Evolutionary conservation across 202 grass and related monocot genomes (phyloP).

Genomic region (Zoysia matrella): DNA sequence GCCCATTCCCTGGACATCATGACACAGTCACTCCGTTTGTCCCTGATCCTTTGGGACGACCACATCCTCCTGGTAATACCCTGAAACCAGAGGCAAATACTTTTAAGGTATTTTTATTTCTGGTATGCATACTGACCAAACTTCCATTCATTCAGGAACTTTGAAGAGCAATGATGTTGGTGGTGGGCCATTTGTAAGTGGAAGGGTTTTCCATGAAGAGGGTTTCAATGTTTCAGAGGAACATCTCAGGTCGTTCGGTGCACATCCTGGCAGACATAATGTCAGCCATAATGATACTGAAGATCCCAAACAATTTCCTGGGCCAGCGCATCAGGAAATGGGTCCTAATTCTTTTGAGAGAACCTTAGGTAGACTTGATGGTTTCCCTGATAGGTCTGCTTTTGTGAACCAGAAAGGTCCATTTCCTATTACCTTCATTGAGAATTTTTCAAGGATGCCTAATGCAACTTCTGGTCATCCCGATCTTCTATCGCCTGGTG

Average conservation of each 20-base stretch:
- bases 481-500: constrained; percentile 49
- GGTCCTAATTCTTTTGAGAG: constrained; percentile 46
- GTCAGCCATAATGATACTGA: constrained; percentile 52
- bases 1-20: constrained; percentile 52
- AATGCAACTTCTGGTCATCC: constrained; percentile 35
- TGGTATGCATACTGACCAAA: constrained; percentile 25
- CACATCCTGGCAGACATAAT: constrained; percentile 61
- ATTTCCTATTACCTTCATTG: constrained; percentile 51
- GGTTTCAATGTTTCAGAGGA: constrained; percentile 48
- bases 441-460: constrained; percentile 60
- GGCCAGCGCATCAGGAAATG: constrained; percentile 56
- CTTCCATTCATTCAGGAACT: constrained; percentile 43
- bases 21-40: constrained; percentile 59
- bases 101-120: constrained; percentile 6
- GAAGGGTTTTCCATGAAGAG: constrained; percentile 49
- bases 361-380: constrained; percentile 43
- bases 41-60: constrained; percentile 48
- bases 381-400: constrained; percentile 53
- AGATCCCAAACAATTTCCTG: constrained; percentile 65
- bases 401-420: constrained; percentile 55
- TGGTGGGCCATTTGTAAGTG: constrained; percentile 40
- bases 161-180: constrained; percentile 50
- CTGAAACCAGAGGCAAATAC: constrained; percentile 41
- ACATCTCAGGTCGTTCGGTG: constrained; percentile 44
- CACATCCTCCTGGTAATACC: constrained; percentile 55